Conservation (phyloP, 176 grass and related monocot genomes). For the Cenchrus fungigraminus region DNA sequence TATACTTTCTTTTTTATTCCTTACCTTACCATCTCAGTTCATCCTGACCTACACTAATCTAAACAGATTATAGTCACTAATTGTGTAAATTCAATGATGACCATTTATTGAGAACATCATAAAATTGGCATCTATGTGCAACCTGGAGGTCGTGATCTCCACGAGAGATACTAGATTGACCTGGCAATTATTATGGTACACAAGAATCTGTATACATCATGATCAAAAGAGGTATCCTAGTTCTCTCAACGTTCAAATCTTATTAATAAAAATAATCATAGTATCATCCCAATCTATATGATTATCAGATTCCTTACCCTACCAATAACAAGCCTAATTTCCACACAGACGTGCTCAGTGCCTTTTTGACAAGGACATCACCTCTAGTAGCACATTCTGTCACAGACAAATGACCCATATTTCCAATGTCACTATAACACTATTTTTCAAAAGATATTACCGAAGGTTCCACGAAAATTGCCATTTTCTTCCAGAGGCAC, state of each 20-base stretch:
- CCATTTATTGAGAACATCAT: neutral
- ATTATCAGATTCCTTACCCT: neutral
- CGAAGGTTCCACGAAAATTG: neutral
- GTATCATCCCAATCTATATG: neutral
- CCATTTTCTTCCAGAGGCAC: neutral
- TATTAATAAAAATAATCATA: neutral
- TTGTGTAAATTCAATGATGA: neutral
- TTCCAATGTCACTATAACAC: neutral
- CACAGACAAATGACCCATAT: neutral
- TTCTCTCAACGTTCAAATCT: neutral
- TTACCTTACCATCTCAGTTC: neutral
- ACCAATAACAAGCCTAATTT: conserved; percentile 2
- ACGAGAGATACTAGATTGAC: conserved; percentile 17
- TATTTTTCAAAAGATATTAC: neutral
- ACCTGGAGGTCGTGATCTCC: neutral
- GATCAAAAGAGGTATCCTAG: neutral
- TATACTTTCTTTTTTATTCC: conserved; percentile 4
- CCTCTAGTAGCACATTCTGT: conserved; percentile 8
- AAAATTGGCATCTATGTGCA: neutral
- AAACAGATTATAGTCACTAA: conserved; percentile 19
- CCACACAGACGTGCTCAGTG: neutral
- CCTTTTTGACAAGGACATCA: conserved; percentile 22
- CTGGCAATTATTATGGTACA: neutral
- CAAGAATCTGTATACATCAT: neutral
- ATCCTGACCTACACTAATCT: neutral